A percentile compares a stretch with the other conserved stretches of the same genome.
These are phyloP conservation scores for Aspergillus pseudotamarii DNA, from an alignment of 2,329 filamentous ascomycete species.

Conservation along the genomic window DNA sequence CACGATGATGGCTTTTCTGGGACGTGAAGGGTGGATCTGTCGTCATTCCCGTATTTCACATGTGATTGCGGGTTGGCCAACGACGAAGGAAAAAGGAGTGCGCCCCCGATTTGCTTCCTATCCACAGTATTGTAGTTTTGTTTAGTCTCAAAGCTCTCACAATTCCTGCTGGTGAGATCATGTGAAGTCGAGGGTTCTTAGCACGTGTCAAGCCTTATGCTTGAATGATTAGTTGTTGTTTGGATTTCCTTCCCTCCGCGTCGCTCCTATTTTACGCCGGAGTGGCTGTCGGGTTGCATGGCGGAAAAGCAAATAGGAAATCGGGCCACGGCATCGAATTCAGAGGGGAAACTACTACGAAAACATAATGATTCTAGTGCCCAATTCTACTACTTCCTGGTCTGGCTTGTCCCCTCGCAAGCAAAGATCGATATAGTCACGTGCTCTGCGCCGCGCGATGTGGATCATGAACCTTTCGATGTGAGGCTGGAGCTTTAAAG, in stretches of 20 bases:
- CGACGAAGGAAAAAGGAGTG: not conserved
- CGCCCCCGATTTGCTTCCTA: not conserved
- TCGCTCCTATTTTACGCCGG: not conserved
- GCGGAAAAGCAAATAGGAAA: not conserved
- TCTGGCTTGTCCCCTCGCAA: not conserved
- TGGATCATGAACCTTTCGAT: not conserved
- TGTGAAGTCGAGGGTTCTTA: not conserved
- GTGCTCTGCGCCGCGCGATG: not conserved
- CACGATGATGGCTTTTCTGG: not conserved
- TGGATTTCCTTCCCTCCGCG: not conserved
- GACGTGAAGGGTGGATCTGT: not conserved
- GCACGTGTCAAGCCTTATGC: not conserved
- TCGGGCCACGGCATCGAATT: not conserved
- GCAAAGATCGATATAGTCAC: not conserved
- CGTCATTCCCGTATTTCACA: not conserved
- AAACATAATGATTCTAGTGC: not conserved
- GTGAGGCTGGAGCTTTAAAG: no score
- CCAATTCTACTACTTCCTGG: not conserved
- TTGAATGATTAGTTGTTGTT: not conserved
- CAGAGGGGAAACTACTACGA: not conserved
- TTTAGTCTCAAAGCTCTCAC: not conserved
- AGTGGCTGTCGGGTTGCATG: not conserved
- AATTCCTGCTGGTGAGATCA: not conserved
- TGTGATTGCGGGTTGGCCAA: not conserved
- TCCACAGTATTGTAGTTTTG: not conserved